phyloP scores from a whole-genome alignment of 2,329 filamentous ascomycete genomes.

The Phoma sp. region DNA sequence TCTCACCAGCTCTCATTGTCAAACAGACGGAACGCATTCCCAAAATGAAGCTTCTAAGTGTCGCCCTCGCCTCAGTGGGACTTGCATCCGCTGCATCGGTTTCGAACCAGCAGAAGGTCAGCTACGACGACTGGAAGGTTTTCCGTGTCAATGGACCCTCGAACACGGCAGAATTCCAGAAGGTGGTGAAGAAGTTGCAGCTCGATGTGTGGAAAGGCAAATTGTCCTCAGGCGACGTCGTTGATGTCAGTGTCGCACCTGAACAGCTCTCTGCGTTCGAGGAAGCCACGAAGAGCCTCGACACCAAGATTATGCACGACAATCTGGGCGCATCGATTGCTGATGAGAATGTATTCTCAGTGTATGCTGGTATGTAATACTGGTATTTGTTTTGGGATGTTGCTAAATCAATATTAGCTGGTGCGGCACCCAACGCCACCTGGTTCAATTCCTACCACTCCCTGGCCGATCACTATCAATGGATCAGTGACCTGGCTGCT shows the following conservation, averaged over 20 bases:
- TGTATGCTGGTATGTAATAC: constrained; percentile 38
- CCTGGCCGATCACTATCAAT: constrained; percentile 44
- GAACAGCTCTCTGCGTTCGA: constrained; percentile 38
- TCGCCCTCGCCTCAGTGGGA: constrained; percentile 38
- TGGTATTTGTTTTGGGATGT: not conserved
- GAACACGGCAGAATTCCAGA: constrained; percentile 34
- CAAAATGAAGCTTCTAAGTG: constrained; percentile 41
- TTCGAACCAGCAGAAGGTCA: constrained; percentile 35
- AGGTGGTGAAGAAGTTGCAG: constrained; percentile 39
- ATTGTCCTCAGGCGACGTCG: constrained; percentile 37
- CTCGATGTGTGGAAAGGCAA: constrained; percentile 46
- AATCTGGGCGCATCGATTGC: constrained; percentile 46
- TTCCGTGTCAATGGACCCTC: constrained; percentile 43
- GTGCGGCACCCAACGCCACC: constrained; percentile 35
- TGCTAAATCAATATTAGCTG: constrained; percentile 32
- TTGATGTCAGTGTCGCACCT: constrained; percentile 46
- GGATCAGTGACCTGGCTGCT: constrained; percentile 43
- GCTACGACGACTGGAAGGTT: constrained; percentile 47
- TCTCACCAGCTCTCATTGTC: constrained; percentile 11
- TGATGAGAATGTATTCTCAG: constrained; percentile 36
- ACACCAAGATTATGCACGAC: constrained; percentile 45
- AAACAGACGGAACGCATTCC: not conserved
- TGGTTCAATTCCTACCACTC: constrained; percentile 48
- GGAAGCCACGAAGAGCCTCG: constrained; percentile 31
- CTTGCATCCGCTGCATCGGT: constrained; percentile 43